Percentiles rank a stretch among this genome's conserved stretches.
Evolutionary conservation across 306 rosid species (phyloP).

Genomic region (Vachellia collinsii): DNA sequence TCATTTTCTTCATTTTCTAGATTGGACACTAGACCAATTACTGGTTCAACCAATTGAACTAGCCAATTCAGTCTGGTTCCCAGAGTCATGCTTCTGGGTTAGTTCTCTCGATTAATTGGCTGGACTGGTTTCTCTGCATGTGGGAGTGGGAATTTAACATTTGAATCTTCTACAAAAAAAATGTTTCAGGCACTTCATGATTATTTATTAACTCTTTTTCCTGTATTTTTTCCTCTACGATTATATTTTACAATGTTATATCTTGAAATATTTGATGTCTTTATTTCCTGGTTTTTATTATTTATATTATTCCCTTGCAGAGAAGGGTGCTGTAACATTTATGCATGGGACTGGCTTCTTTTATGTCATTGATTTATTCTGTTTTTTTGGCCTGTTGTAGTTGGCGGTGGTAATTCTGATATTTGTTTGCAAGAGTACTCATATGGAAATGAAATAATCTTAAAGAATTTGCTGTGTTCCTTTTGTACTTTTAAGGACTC

Average conservation of each 20-base stretch:
- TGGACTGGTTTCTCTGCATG: background rate
- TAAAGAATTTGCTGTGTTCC: background rate
- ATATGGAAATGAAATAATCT: background rate
- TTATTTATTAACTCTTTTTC: background rate
- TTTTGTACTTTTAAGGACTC: constrained; percentile 4
- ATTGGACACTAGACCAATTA: background rate
- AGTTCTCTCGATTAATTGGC: constrained; percentile 16
- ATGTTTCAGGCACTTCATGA: background rate
- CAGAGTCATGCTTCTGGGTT: background rate
- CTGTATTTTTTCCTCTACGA: background rate
- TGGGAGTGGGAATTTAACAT: background rate
- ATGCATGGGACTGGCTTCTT: background rate
- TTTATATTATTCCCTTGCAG: constrained; percentile 25
- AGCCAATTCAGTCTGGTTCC: background rate
- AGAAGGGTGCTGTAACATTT: constrained; percentile 15
- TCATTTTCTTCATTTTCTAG: background rate
- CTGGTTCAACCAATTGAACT: background rate
- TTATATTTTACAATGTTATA: background rate
- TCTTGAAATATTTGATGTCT: background rate
- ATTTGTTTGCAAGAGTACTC: background rate
- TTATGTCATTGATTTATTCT: background rate
- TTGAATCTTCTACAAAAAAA: background rate
- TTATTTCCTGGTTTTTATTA: constrained; percentile 3
- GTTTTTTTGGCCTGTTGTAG: background rate
- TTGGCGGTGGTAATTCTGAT: background rate